A percentile compares a stretch with the other conserved stretches of the same genome.
Conservation (phyloP, 106 monocot species). For the Dendrobium catenatum region DNA sequence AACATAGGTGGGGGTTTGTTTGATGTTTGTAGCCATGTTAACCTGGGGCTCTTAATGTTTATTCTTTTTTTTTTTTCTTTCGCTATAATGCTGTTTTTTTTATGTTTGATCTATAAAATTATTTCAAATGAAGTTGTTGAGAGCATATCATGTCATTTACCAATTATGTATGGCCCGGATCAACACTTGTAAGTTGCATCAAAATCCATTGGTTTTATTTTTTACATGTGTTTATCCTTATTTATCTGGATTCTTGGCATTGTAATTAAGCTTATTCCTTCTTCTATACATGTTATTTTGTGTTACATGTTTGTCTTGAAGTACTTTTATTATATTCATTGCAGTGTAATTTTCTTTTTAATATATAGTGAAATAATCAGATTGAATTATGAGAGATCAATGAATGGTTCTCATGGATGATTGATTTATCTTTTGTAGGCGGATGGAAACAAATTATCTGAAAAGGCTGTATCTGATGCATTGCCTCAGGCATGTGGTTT, state of each 20-base stretch:
- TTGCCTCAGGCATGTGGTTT: slow-evolving; percentile 40
- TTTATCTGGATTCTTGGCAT: not conserved
- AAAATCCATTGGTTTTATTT: not conserved
- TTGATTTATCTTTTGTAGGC: slow-evolving; percentile 25
- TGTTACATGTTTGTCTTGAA: not conserved
- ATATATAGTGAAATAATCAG: not conserved
- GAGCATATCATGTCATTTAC: too few species aligned
- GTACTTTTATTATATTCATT: not conserved
- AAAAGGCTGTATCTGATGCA: slow-evolving; percentile 71
- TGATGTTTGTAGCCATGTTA: too few species aligned
- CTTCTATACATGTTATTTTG: not conserved
- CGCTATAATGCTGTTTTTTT: too few species aligned
- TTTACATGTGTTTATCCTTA: not conserved
- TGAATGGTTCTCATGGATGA: not conserved
- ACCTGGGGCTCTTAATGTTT: too few species aligned
- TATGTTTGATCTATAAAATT: too few species aligned
- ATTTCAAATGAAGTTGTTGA: too few species aligned
- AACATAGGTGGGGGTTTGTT: too few species aligned
- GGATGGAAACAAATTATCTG: slow-evolving; percentile 52
- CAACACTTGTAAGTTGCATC: not conserved
- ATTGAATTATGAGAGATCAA: not conserved
- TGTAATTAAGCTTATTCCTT: not conserved
- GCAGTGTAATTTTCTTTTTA: not conserved
- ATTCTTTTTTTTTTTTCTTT: too few species aligned
- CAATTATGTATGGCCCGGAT: not conserved